These are phyloP conservation scores for Orobanche coerulescens DNA, from an alignment of 257 asterid species.

Conservation along the genomic window DNA sequence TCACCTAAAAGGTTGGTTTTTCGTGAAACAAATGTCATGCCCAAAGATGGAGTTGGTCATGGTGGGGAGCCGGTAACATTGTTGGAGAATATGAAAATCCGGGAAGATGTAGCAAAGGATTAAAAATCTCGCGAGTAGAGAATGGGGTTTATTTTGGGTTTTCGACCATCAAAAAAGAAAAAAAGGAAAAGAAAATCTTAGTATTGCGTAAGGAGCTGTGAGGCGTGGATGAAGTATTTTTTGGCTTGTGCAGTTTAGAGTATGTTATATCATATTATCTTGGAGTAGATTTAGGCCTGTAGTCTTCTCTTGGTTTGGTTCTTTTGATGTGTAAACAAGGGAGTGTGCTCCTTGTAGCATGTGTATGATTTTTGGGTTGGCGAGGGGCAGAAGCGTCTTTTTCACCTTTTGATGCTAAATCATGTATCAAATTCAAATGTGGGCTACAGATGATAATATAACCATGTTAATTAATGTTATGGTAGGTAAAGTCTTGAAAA, in stretches of 20 bases:
- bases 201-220: neutral
- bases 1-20: constrained; percentile 35
- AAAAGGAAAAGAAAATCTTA: neutral
- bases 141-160: neutral
- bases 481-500: too few species aligned
- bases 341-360: neutral
- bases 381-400: constrained; percentile 10
- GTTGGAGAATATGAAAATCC: constrained; percentile 11
- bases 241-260: neutral
- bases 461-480: too few species aligned
- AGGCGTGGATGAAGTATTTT: too few species aligned
- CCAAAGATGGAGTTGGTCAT: constrained; percentile 11
- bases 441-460: too few species aligned
- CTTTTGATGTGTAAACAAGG: constrained; percentile 2
- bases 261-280: neutral
- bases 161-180: neutral
- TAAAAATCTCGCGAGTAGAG: neutral
- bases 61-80: constrained; percentile 16
- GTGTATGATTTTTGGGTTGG: neutral
- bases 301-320: neutral
- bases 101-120: constrained; percentile 11
- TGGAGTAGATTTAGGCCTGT: neutral
- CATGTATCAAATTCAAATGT: too few species aligned
- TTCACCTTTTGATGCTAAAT: too few species aligned
- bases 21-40: constrained; percentile 6